Percentiles rank a stretch among this genome's conserved stretches.
These are phyloP conservation scores for Stramenopiles sp. DNA, from an alignment of 352 stramenopile genomes.

Conservation along the genomic window DNA sequence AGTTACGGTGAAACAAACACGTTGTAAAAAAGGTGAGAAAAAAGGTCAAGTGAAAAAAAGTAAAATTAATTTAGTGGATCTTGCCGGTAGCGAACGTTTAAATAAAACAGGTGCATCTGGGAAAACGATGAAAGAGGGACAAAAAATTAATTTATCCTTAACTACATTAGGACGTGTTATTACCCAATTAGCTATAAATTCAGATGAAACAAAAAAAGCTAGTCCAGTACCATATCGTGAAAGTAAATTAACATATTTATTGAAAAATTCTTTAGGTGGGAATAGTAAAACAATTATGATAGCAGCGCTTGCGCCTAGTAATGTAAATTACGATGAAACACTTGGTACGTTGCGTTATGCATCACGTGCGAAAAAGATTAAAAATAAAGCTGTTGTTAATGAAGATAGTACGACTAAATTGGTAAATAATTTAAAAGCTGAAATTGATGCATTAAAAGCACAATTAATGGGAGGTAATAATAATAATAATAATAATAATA, in stretches of 20 bases:
- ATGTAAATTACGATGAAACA: slow-evolving; percentile 71
- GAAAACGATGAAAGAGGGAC: not conserved
- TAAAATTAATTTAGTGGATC: slow-evolving; percentile 14
- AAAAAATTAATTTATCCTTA: slow-evolving; percentile 23
- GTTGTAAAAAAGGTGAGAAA: slow-evolving; percentile 36
- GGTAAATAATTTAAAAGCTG: slow-evolving; percentile 60
- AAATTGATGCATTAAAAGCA: slow-evolving; percentile 58
- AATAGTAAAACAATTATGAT: slow-evolving; percentile 76
- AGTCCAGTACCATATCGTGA: not conserved
- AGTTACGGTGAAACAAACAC: slow-evolving; percentile 50
- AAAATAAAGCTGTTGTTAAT: slow-evolving; percentile 71
- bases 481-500: slow-evolving; percentile 42
- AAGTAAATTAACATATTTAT: slow-evolving; percentile 3
- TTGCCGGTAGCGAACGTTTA: not conserved
- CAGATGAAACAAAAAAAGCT: slow-evolving; percentile 25
- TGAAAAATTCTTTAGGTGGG: slow-evolving; percentile 35
- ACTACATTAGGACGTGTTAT: not conserved
- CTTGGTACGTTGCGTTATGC: slow-evolving; percentile 66
- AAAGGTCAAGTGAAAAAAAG: slow-evolving; percentile 56
- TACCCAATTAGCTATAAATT: not conserved
- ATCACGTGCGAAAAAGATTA: slow-evolving; percentile 69
- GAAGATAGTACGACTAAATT: slow-evolving; percentile 64
- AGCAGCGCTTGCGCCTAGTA: slow-evolving; percentile 51
- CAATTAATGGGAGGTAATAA: slow-evolving; percentile 29
- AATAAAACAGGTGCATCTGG: not conserved